Percentiles rank a stretch among this genome's conserved stretches.
phyloP scores from a whole-genome alignment of 1,284 basidiomycete genomes.

The Earliella scabrosa region DNA sequence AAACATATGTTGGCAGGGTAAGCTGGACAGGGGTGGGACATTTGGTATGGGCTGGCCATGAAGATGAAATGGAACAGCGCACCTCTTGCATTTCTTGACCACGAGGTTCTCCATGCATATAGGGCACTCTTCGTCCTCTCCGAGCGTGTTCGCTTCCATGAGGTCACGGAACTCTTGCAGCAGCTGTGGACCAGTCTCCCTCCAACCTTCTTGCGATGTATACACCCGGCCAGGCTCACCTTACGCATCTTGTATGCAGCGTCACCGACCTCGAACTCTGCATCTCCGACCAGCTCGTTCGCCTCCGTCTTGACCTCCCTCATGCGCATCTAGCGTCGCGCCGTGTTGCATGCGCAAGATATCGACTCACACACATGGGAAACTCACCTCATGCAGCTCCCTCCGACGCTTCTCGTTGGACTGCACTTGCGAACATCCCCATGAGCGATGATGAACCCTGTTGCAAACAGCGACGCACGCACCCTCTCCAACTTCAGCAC shows the following conservation, averaged over 20 bases:
- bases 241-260: conserved; percentile 45
- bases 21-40: conserved; percentile 33
- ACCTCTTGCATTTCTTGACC: conserved; percentile 41
- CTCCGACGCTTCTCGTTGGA: conserved; percentile 33
- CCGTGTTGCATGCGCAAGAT: not conserved
- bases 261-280: conserved; percentile 36
- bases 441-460: no score
- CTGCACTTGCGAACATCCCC: conserved; percentile 11
- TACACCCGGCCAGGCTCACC: no score
- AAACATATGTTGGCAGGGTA: conserved; percentile 48
- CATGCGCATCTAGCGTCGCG: conserved; percentile 39
- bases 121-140: conserved; percentile 47
- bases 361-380: not conserved
- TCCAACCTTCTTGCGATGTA: no score
- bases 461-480: not conserved
- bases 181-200: conserved; percentile 36
- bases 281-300: conserved; percentile 38
- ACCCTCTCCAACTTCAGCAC: conserved; percentile 36
- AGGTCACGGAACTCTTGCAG: conserved; percentile 46
- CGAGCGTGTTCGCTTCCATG: conserved; percentile 45
- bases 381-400: conserved; percentile 34
- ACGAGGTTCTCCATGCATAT: conserved; percentile 46
- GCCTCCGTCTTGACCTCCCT: conserved; percentile 45
- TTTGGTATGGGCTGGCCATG: not conserved
- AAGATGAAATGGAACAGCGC: not conserved